phyloP scores from a whole-genome alignment of 371 early-diverging fungal genomes.

The Apophysomyces variabilis region DNA sequence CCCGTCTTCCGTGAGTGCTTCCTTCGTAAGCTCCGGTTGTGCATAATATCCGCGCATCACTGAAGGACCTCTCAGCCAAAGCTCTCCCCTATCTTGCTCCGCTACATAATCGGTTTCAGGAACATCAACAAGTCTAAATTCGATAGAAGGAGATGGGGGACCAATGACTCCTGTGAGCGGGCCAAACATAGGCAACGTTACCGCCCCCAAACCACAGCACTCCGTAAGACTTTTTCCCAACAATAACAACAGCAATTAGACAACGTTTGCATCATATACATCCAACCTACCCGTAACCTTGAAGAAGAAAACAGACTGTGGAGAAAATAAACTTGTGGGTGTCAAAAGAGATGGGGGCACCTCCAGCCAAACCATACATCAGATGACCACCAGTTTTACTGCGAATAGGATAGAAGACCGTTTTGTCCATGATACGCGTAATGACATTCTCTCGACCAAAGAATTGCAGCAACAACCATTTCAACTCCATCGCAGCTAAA shows the following conservation, averaged over 20 bases:
- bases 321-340: slow-evolving; percentile 84
- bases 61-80: slow-evolving; percentile 91
- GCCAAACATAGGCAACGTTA: slow-evolving; percentile 53
- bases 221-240: slow-evolving; percentile 51
- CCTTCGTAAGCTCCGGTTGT: slow-evolving; percentile 77
- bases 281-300: slow-evolving; percentile 71
- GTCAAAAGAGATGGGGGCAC: slow-evolving; percentile 89
- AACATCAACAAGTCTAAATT: slow-evolving; percentile 84
- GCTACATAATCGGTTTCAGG: slow-evolving; percentile 81
- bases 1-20: slow-evolving; percentile 80
- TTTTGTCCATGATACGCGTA: slow-evolving; percentile 71
- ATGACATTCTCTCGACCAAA: slow-evolving; percentile 64
- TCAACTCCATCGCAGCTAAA: slow-evolving; percentile 65
- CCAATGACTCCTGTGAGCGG: slow-evolving; percentile 68
- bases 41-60: slow-evolving; percentile 90
- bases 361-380: slow-evolving; percentile 84
- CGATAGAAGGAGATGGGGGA: slow-evolving; percentile 73
- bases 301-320: slow-evolving; percentile 76
- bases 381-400: slow-evolving; percentile 90
- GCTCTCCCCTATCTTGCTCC: slow-evolving; percentile 73
- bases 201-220: slow-evolving; percentile 55
- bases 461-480: slow-evolving; percentile 66
- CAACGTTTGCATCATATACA: not conserved
- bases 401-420: slow-evolving; percentile 81
- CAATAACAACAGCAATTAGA: not conserved